These are phyloP conservation scores for Phytophthora macrochlamydospora DNA, from an alignment of 352 stramenopile species.

Conservation along the genomic window DNA sequence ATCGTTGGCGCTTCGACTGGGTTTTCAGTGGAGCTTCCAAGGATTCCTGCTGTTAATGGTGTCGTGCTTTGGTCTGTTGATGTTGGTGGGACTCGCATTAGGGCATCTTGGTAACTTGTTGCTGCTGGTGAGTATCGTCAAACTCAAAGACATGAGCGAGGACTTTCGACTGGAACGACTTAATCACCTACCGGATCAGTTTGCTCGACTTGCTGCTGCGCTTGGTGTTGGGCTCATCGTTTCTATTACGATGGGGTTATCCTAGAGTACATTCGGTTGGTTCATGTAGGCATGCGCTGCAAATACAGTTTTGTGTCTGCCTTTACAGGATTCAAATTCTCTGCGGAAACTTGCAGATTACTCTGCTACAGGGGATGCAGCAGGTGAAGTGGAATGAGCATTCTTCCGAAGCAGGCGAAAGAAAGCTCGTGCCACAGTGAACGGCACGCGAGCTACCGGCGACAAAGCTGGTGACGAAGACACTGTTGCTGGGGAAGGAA, in stretches of 20 bases:
- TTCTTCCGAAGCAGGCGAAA: conserved; percentile 67
- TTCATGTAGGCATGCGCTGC: neutral
- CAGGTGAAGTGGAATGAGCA: conserved; percentile 23
- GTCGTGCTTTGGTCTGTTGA: conserved; percentile 56
- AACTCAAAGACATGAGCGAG: conserved; percentile 73
- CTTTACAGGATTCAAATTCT: too few species aligned
- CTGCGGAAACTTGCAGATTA: neutral
- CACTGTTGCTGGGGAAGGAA: conserved; percentile 26
- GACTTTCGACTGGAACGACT: conserved; percentile 74
- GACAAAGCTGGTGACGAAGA: conserved; percentile 31
- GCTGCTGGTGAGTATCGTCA: conserved; percentile 58
- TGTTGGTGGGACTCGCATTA: conserved; percentile 50
- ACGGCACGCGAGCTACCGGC: conserved; percentile 48
- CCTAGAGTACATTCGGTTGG: conserved; percentile 7
- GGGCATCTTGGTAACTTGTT: conserved; percentile 74
- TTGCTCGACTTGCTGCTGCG: conserved; percentile 49
- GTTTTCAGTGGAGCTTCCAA: conserved; percentile 69
- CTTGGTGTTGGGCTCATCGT: conserved; percentile 54
- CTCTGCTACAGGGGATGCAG: conserved; percentile 3
- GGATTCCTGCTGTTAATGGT: conserved; percentile 67
- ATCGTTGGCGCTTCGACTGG: conserved; percentile 62
- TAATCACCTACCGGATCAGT: conserved; percentile 54
- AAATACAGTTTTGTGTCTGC: neutral
- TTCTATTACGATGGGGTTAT: conserved; percentile 58
- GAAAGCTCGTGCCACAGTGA: conserved; percentile 70